These are phyloP conservation scores for Cyamopsis tetragonoloba DNA, from an alignment of 306 rosid genomes.

Conservation along the genomic window DNA sequence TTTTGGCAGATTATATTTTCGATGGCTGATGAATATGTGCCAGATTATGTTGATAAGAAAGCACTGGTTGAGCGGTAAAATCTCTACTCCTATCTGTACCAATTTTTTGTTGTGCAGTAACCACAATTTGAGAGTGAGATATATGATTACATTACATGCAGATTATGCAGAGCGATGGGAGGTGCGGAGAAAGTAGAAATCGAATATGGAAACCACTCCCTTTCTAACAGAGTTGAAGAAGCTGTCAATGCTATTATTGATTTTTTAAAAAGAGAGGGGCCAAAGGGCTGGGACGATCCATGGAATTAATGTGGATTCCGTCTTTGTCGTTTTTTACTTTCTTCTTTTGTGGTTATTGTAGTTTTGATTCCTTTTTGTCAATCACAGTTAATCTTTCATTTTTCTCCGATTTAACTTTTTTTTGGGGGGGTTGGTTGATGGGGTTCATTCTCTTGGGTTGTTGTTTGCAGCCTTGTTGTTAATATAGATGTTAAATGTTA, in stretches of 20 bases:
- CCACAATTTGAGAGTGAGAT: background rate
- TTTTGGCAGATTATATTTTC: conserved; percentile 79
- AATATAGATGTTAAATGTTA: conserved; percentile 26
- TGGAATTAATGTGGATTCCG: conserved; percentile 60
- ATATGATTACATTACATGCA: conserved; percentile 37
- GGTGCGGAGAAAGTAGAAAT: conserved; percentile 93
- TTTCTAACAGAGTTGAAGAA: conserved; percentile 84
- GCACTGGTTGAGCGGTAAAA: conserved; percentile 79
- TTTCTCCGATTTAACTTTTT: conserved; percentile 1
- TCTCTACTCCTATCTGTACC: conserved; percentile 6
- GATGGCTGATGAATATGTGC: conserved; percentile 95
- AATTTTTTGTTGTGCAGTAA: background rate
- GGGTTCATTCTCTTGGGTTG: conserved; percentile 16
- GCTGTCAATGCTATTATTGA: conserved; percentile 77
- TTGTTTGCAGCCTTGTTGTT: conserved; percentile 34
- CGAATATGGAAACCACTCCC: conserved; percentile 90
- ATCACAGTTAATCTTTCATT: conserved; percentile 2
- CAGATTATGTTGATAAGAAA: conserved; percentile 90
- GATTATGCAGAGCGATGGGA: conserved; percentile 92
- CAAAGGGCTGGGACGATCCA: conserved; percentile 98
- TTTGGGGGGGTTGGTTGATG: background rate
- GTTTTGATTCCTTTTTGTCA: background rate
- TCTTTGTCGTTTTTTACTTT: background rate
- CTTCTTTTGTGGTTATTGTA: conserved; percentile 1
- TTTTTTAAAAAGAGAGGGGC: conserved; percentile 84